Base-by-base conservation (phyloP, 106 monocot genomes). In the Xerophyta viscosa region DNA sequence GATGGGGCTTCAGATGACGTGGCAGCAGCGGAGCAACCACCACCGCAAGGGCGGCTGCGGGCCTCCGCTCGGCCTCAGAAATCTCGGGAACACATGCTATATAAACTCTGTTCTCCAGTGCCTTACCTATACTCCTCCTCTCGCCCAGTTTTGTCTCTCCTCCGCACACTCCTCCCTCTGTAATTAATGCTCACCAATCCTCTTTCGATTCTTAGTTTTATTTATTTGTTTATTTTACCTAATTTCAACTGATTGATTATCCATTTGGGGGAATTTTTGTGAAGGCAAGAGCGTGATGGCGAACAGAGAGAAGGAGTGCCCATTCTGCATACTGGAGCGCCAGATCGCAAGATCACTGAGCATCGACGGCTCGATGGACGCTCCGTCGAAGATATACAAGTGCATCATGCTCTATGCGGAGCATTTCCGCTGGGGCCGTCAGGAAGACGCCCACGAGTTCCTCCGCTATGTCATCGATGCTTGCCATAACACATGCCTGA, bases 401-500 rank as follows among this genome's bases (percentile, higher is more conserved):
- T 81, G 77, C 57, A 55, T 94, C 30, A 43, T 73, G 17, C 51
- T 87, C 22, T 93, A 80, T 54, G 84, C 87, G 8, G 84, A 88
- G 46, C 68, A 84, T 45, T 94, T 94, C 55, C 87, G 83, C 46
- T 79, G 77, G 80, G 93, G 93, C 12, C 66, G 84, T 26, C 93
- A 94, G 75, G 93, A 94, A 60, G 93, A 88, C 36, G 88, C 93
- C 20, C 93, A 94, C 50, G 93, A 94, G 72, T 94, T 94, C 70
- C 88, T 94, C 13, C 88, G 93, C 45, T 81, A 84, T 23, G 84
- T 84, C 44, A 88, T 94, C 41, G 94, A 94, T 29, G 72, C 84
- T 28, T 94, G 94, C 65, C 88, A 94, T 51, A 78, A 65, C 54
- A 66, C 84, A 18, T 81, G 69, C 55, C 63, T 78, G 24, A 73